Evolutionary conservation across 2,329 filamentous ascomycete genomes (phyloP), one percentile per base, ranked within the genome.

Genomic region (Fusarium sp.): DNA sequence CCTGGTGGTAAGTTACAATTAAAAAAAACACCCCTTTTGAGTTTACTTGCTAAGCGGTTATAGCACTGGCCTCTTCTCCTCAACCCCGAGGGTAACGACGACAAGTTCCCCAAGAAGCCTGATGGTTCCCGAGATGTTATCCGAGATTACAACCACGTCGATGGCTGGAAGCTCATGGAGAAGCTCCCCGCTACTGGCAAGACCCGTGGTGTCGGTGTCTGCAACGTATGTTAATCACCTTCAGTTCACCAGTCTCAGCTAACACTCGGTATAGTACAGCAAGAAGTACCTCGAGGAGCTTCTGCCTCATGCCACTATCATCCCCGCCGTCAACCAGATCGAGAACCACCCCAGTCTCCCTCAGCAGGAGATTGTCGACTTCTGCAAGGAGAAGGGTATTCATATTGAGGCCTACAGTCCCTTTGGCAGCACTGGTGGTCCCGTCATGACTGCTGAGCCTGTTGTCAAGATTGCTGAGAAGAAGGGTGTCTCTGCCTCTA

Each of bases 161-260:
- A 93, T 67, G 94, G 93, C 56, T 97, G 93, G 93, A 91, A 91
- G 84, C 88, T 88, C 80, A 91, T 94, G 88, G 93, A 94, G 85
- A 87, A 86, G 71, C 84, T 94, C 9, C 84, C 92, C 10, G 82
- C 82, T 11, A 87, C 88, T 0, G 90, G 90, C 74, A 91, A 90
- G 82, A 82, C 85, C 66, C 84, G 82, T 78, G 85, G 83, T 42
- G 84, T 90, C 54, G 88, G 88, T 54, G 88, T 90, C 52, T 87
- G 84, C 82, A 90, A 90, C 79, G 85, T 86, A 69, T 40, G 73
- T 58, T 6, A n/a, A n/a, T n/a, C 38, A 21, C 38, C 38, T 15
- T 40, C 7, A 13, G 3, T 40, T 7, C 38, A 9, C 38, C 38
- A 13, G 6, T 3, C 32, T 21, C 19, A 40, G 32, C 65, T 75